Percentiles rank a stretch among this genome's conserved stretches.
Conservation (phyloP, 768 basidiomycete species). For the Tylopilus balloui region DNA sequence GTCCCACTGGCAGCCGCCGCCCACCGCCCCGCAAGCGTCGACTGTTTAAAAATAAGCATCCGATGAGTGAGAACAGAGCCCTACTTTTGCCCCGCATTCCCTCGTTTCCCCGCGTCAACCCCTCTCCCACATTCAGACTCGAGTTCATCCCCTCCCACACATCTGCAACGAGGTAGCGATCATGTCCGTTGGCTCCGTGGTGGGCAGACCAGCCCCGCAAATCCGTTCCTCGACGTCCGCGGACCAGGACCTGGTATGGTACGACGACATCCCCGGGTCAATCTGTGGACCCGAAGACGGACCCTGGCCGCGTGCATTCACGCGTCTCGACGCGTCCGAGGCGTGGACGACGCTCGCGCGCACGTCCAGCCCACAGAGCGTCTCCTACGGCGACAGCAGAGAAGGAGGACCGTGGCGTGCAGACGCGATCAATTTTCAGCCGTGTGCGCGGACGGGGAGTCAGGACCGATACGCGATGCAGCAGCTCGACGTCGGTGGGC, state of each 20-base stretch:
- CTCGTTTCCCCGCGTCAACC: neutral
- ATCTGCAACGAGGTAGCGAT: conserved; percentile 1
- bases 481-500: conserved; percentile 51
- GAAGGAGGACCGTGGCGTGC: conserved; percentile 35
- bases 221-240: conserved; percentile 1
- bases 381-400: conserved; percentile 29
- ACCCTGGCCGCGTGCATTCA: conserved; percentile 60
- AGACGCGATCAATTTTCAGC: conserved; percentile 66
- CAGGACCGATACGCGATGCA: conserved; percentile 65
- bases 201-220: conserved; percentile 13
- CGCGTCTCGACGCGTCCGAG: conserved; percentile 45
- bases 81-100: conserved; percentile 4
- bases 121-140: neutral
- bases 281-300: conserved; percentile 61
- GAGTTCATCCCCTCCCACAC: too few species aligned
- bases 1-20: conserved; percentile 7
- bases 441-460: conserved; percentile 47
- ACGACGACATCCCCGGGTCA: conserved; percentile 59
- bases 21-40: conserved; percentile 24
- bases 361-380: conserved; percentile 49
- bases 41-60: conserved; percentile 29
- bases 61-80: neutral
- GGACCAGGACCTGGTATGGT: conserved; percentile 40
- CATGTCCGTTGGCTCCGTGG: conserved; percentile 14
- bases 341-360: conserved; percentile 50